These are phyloP conservation scores for Eucalyptus regnans DNA, from an alignment of 345 rosid species.

Conservation along the genomic window DNA sequence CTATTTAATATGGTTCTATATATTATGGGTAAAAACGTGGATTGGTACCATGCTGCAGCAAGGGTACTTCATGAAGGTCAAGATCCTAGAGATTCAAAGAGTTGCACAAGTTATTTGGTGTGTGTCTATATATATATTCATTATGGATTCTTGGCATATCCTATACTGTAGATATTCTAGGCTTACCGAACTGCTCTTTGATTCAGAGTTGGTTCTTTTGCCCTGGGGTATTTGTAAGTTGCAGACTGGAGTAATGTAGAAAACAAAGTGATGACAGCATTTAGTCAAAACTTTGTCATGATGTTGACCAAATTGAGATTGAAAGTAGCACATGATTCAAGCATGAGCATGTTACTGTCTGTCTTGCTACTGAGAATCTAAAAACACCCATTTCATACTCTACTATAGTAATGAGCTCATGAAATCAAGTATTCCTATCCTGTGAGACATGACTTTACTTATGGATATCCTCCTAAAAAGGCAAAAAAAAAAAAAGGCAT, in stretches of 20 bases:
- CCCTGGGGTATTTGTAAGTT: neutral
- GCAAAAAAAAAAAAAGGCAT: neutral
- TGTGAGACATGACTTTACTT: neutral
- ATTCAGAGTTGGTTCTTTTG: neutral
- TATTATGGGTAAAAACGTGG: neutral
- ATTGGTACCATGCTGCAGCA: neutral
- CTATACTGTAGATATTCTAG: neutral
- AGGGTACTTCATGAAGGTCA: neutral
- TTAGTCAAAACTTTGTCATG: neutral
- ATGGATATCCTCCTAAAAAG: neutral
- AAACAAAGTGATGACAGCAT: neutral
- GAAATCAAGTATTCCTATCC: neutral
- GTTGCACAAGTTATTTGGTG: neutral
- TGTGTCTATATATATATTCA: neutral
- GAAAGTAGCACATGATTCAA: neutral
- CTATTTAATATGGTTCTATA: neutral
- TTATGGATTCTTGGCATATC: neutral
- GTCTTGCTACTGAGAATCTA: neutral
- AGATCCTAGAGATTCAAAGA: neutral
- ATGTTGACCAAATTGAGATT: neutral
- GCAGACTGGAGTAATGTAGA: neutral
- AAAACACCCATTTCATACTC: neutral
- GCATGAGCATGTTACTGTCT: neutral
- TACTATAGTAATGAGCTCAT: neutral
- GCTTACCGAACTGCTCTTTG: neutral